Percentiles rank a stretch among this genome's conserved stretches.
Conservation (phyloP, 345 rosid genomes). For the Gossypium thurberi region DNA sequence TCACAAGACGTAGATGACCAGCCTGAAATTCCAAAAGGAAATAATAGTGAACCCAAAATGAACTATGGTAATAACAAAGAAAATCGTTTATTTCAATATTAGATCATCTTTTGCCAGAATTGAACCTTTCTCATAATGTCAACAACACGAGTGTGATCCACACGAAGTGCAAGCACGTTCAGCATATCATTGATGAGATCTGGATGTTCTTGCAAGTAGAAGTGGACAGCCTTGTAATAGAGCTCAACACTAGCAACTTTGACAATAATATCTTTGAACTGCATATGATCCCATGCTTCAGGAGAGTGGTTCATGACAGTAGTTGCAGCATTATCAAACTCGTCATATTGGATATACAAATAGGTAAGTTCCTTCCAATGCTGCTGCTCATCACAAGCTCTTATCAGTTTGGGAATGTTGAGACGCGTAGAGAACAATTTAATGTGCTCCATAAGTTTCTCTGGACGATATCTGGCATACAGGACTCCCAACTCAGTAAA, state of each 20-base stretch:
- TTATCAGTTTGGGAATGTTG: slow-evolving; percentile 90
- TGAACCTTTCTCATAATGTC: slow-evolving; percentile 93
- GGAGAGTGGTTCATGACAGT: slow-evolving; percentile 99
- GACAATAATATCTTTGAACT: slow-evolving; percentile 81
- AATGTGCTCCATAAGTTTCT: slow-evolving; percentile 98
- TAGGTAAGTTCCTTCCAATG: slow-evolving; percentile 96
- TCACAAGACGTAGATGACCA: slow-evolving; percentile 84
- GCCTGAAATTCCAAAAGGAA: slow-evolving; percentile 47
- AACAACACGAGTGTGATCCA: slow-evolving; percentile 95
- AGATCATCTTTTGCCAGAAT: slow-evolving; percentile 8
- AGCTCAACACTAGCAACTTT: slow-evolving; percentile 95
- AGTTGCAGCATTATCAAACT: slow-evolving; percentile 97
- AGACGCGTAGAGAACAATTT: slow-evolving; percentile 95
- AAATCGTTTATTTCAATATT: neutral
- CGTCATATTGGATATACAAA: slow-evolving; percentile 86
- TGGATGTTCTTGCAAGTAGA: slow-evolving; percentile 96
- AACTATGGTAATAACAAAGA: neutral
- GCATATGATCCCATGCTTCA: slow-evolving; percentile 99
- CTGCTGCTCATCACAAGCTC: slow-evolving; percentile 98
- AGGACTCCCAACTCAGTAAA: slow-evolving; percentile 97
- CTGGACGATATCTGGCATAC: slow-evolving; percentile 92
- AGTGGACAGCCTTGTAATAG: slow-evolving; percentile 95
- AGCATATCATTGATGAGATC: slow-evolving; percentile 90
- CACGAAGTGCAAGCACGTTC: slow-evolving; percentile 86
- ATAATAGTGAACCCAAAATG: slow-evolving; percentile 1